Evolutionary conservation across 2,329 filamentous ascomycete species (phyloP), one percentile per base, ranked within the genome.

Genomic region (Trichoderma guizhouense): DNA sequence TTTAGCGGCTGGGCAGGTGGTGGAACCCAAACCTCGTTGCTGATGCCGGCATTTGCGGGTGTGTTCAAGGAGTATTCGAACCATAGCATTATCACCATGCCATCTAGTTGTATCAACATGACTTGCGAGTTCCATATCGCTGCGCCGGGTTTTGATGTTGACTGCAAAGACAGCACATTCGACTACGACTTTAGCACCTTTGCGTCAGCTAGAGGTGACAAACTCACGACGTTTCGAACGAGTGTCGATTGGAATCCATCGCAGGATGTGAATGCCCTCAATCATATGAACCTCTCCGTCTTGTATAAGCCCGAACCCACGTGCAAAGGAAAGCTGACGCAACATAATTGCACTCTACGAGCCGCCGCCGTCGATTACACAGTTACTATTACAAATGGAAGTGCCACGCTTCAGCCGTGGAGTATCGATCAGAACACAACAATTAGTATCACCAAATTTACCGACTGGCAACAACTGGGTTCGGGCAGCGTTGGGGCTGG

Each of bases 1-100:
- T 71, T 71, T n/a, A 71, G 68, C 36, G 68, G 68, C 12, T 71
- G 68, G 68, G 60, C 68, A 12, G 68, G 68, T 9, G n/a, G 24
- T 12, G 68, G 68, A 39, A 32, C 60, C 3, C 7, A 57, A 26
- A 65, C 61, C 5, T 32, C 68, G 26, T 51, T 71, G n/a, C 47
- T 71, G 30, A 71, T 71, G 68, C 68, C 68, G 18, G 12, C 60
- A 3, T 71, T 71, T 34, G 68, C 58, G 3, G 7, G 18, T 5
- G 68, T 71, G 11, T 71, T 58, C 51, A 72, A 63, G 53, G 32
- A 63, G 15, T 71, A 66, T 30, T 73, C 62, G 14, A 65, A 65
- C 26, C 61, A 65, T 32, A 66, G 39, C 61, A 15, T 21, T 15
- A 68, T 62, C 57, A 11, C 5, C 14, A 28, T 69, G 34, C 66